These are phyloP conservation scores for Linnemannia elongata DNA, from an alignment of 192 early-diverging fungal genomes.

Conservation along the genomic window DNA sequence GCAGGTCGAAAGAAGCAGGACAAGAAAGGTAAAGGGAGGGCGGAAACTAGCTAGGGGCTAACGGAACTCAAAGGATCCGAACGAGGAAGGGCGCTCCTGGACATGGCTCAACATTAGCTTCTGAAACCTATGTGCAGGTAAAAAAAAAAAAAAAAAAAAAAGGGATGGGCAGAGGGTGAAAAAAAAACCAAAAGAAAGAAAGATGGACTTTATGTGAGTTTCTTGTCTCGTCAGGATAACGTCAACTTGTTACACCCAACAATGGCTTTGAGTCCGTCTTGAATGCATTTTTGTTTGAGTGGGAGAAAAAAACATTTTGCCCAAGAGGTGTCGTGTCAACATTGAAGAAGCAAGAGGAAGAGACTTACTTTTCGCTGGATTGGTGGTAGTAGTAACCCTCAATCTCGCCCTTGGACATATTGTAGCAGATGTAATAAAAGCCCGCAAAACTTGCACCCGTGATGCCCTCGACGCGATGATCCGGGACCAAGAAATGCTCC, in stretches of 20 bases:
- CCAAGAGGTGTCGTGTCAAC: not conserved
- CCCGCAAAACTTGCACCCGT: constrained; percentile 90
- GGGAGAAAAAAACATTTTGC: not conserved
- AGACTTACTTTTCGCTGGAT: constrained; percentile 65
- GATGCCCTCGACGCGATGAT: constrained; percentile 82
- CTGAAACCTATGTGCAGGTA: constrained; percentile 29
- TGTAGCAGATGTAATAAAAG: constrained; percentile 89
- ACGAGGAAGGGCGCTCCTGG: constrained; percentile 16
- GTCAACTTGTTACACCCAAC: not conserved
- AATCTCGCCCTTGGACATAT: constrained; percentile 71
- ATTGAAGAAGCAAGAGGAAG: not conserved
- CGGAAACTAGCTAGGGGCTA: not conserved
- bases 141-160: not conserved
- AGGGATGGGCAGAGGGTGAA: not conserved
- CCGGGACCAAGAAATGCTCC: constrained; percentile 91
- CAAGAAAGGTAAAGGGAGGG: not conserved
- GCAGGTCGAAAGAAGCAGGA: not conserved
- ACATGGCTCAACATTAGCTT: constrained; percentile 35
- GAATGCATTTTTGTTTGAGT: not conserved
- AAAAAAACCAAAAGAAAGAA: not conserved
- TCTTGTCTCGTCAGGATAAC: not conserved
- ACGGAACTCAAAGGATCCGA: constrained; percentile 36
- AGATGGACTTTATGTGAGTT: not conserved
- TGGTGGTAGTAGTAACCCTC: constrained; percentile 78
- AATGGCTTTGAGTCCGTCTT: not conserved